Conservation (phyloP, 768 basidiomycete genomes). For the Termitomyces sp. region DNA sequence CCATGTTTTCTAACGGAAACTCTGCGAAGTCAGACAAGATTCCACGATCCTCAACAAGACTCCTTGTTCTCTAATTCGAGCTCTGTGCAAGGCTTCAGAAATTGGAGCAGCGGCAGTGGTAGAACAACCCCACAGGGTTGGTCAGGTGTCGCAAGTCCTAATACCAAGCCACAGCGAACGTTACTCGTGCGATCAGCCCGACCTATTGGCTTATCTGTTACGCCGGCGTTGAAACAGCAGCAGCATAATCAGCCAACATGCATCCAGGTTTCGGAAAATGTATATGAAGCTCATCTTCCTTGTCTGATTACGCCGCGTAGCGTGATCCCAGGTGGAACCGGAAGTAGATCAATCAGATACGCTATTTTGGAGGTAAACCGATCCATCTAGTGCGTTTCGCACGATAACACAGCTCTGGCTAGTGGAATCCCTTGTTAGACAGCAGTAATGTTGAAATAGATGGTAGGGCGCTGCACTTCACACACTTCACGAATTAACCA, state of each 20-base stretch:
- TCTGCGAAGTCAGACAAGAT: slow-evolving; percentile 75
- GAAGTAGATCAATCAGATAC: slow-evolving; percentile 74
- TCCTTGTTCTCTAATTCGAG: slow-evolving; percentile 79
- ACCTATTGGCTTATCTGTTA: slow-evolving; percentile 48
- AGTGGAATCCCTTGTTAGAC: slow-evolving; percentile 88
- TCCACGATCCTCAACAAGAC: slow-evolving; percentile 87
- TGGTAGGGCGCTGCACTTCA: slow-evolving; percentile 34
- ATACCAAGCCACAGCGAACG: slow-evolving; percentile 30
- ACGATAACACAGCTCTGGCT: slow-evolving; percentile 9
- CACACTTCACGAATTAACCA: slow-evolving; percentile 1
- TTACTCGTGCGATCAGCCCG: slow-evolving; percentile 64
- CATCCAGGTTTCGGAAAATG: slow-evolving; percentile 48
- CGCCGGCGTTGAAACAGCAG: slow-evolving; percentile 26
- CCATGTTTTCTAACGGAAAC: slow-evolving; percentile 86
- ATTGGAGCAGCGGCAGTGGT: slow-evolving; percentile 64
- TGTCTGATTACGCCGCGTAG: slow-evolving; percentile 77
- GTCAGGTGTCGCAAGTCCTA: slow-evolving; percentile 17
- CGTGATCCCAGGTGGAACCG: slow-evolving; percentile 50
- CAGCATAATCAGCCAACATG: slow-evolving; percentile 32
- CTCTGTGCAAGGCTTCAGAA: slow-evolving; percentile 74
- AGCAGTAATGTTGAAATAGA: slow-evolving; percentile 85
- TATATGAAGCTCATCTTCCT: slow-evolving; percentile 73
- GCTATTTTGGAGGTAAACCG: slow-evolving; percentile 70
- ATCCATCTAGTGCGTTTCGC: slow-evolving; percentile 3
- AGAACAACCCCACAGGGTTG: slow-evolving; percentile 43